Conservation (phyloP, 2,329 filamentous ascomycete genomes). For the Venturiaceae sp. region DNA sequence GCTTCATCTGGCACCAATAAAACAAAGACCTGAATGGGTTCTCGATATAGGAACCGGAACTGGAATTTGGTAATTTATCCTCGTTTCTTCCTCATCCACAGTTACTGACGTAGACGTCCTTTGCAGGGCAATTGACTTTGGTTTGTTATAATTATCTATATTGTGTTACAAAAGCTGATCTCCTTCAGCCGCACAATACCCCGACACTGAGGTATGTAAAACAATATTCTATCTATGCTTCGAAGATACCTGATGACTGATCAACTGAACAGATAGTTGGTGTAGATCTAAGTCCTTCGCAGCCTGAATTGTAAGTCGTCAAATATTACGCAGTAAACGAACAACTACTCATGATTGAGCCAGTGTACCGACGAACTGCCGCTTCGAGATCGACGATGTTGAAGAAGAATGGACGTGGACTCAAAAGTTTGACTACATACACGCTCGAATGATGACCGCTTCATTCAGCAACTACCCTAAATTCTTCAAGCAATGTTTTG, state of each 20-base stretch:
- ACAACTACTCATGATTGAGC: no score
- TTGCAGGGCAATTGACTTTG: slow-evolving; percentile 30
- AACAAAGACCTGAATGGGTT: slow-evolving; percentile 22
- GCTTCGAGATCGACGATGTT: slow-evolving; percentile 37
- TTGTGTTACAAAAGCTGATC: no score
- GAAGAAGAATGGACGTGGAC: slow-evolving; percentile 31
- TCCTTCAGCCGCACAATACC: not conserved
- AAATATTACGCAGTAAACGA: no score
- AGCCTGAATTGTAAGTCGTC: slow-evolving; percentile 5
- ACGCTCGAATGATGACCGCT: slow-evolving; percentile 29
- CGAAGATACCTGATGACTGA: slow-evolving; percentile 8
- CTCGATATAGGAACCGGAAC: slow-evolving; percentile 14
- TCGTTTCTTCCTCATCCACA: not conserved
- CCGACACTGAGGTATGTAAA: not conserved
- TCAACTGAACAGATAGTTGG: slow-evolving; percentile 8
- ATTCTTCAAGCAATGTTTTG: slow-evolving; percentile 27
- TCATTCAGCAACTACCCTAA: slow-evolving; percentile 22
- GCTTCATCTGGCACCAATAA: slow-evolving; percentile 27
- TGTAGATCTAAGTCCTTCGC: slow-evolving; percentile 9
- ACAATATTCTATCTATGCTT: no score
- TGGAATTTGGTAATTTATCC: not conserved
- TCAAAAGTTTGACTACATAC: slow-evolving; percentile 32
- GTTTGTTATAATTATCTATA: slow-evolving; percentile 11
- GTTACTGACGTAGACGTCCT: not conserved
- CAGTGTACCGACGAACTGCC: slow-evolving; percentile 34